Base-by-base conservation (phyloP, 306 rosid species). In the Bauhinia variegata region DNA sequence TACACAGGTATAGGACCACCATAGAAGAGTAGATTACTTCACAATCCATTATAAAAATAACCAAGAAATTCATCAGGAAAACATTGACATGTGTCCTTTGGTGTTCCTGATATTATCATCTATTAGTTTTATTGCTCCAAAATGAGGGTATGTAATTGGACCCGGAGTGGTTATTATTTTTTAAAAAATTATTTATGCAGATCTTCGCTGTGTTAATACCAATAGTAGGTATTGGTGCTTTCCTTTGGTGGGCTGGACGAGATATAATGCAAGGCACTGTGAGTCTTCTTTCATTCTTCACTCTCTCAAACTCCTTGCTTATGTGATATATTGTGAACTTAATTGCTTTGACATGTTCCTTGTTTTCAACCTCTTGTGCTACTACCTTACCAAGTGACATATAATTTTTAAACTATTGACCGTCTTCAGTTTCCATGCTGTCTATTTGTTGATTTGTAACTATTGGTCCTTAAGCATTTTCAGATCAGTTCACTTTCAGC, bases 181-280 rank as follows among this genome's bases (percentile, higher is more conserved):
- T 73, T 68, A 77, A 36, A 5, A 5, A 5, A 0, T 36, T 5
- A 5, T 12, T 5, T 44, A 15, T 78, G 65, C 96, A 93, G 97
- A 85, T 89, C 73, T 38, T 93, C 61, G 96, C 84, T n/a, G 86
- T 89, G 70, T 60, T 93, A 51, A 39, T 88, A 77, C 98, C 98
- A 37, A 77, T 93, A 48, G 90, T 90, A 53, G 97, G 98, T 41
- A 19, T 93, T 65, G 98, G 95, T 43, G 96, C 89, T 66, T 93
- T 93, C 78, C 72, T 93, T 31, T 93, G 96, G 98, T 93, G 97
- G 98, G 98, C 96, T 37, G 91, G 97, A 67, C 83, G 86, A 69
- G 98, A 93, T 75, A 88, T 93, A 33, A 85, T 93, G 80, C 96
- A 84, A 86, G 88, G 83, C 91, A 78, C 84, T 13, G 98, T 93